These are phyloP conservation scores for Wickerhamiella pararugosa DNA, from an alignment of 1,139 yeast genomes.

Conservation along the genomic window DNA sequence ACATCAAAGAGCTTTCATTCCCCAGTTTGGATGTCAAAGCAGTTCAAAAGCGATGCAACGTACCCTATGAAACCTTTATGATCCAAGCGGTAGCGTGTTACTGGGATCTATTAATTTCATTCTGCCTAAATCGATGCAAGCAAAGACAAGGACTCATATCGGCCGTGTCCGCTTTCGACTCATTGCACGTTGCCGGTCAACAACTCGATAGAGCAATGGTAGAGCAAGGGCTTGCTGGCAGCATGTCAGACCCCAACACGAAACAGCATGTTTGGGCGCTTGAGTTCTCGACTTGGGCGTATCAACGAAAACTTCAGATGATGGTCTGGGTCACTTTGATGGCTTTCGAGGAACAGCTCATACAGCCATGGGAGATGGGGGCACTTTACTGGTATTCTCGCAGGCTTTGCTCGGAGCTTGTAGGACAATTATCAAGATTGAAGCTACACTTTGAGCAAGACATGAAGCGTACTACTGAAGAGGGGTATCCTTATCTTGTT, in stretches of 20 bases:
- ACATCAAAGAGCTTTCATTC: constrained; percentile 20
- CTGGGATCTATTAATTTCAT: constrained; percentile 37
- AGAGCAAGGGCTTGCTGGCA: constrained; percentile 24
- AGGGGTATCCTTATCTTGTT: constrained; percentile 27
- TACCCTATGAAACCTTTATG: constrained; percentile 16
- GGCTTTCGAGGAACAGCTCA: constrained; percentile 67
- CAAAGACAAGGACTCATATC: constrained; percentile 60
- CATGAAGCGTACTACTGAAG: constrained; percentile 17
- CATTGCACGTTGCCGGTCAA: constrained; percentile 75
- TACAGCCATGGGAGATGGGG: constrained; percentile 55
- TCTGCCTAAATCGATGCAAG: constrained; percentile 65
- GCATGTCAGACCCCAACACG: not conserved
- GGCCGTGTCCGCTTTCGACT: constrained; percentile 52
- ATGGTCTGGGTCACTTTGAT: constrained; percentile 61
- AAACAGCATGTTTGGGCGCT: constrained; percentile 8
- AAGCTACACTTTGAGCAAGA: constrained; percentile 30
- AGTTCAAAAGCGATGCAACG: constrained; percentile 8
- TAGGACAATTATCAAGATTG: constrained; percentile 38
- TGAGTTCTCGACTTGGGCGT: constrained; percentile 58
- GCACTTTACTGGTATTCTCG: constrained; percentile 55
- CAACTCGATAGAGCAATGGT: constrained; percentile 88
- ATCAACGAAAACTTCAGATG: constrained; percentile 43
- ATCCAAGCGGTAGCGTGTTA: constrained; percentile 21
- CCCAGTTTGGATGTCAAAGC: constrained; percentile 12
- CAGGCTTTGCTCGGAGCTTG: constrained; percentile 35